These are phyloP conservation scores for Solidago caesia DNA, from an alignment of 129 eudicot genomes.

Conservation along the genomic window DNA sequence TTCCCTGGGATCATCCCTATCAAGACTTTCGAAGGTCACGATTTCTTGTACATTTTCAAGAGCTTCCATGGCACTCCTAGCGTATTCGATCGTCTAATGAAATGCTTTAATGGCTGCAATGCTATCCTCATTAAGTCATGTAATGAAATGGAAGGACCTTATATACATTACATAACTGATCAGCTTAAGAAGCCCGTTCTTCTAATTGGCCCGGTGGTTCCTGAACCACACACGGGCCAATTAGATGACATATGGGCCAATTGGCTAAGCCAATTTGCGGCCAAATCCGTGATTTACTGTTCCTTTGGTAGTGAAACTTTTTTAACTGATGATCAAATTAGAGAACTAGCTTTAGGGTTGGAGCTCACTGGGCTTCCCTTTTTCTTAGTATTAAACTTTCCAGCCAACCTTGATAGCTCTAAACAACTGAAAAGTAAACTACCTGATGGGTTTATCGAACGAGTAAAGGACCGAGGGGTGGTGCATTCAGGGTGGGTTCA, in stretches of 20 bases:
- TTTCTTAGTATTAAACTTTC: conserved; percentile 47
- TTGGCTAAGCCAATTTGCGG: conserved; percentile 38
- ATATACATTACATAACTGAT: conserved; percentile 33
- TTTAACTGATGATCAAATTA: conserved; percentile 40
- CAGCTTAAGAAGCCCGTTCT: conserved; percentile 38
- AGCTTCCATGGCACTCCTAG: conserved; percentile 42
- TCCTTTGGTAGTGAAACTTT: conserved; percentile 54
- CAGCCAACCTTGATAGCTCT: conserved; percentile 13
- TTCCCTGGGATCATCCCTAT: conserved; percentile 31
- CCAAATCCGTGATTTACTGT: conserved; percentile 45
- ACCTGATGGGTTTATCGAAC: conserved; percentile 45
- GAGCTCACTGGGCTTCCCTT: conserved; percentile 47
- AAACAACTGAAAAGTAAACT: conserved; percentile 32
- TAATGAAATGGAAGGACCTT: conserved; percentile 45
- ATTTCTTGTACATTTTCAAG: conserved; percentile 40
- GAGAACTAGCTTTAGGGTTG: conserved; percentile 43
- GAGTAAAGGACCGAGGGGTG: conserved; percentile 39
- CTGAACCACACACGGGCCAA: conserved; percentile 30
- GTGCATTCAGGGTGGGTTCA: conserved; percentile 72
- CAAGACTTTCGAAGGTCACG: conserved; percentile 40
- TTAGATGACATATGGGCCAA: conserved; percentile 38
- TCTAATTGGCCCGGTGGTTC: conserved; percentile 41
- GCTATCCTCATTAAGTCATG: conserved; percentile 41
- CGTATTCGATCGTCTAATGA: conserved; percentile 25
- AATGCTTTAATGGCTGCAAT: conserved; percentile 29